Base-by-base conservation (phyloP, 2,329 filamentous ascomycete species). In the Fusarium vanettenii region DNA sequence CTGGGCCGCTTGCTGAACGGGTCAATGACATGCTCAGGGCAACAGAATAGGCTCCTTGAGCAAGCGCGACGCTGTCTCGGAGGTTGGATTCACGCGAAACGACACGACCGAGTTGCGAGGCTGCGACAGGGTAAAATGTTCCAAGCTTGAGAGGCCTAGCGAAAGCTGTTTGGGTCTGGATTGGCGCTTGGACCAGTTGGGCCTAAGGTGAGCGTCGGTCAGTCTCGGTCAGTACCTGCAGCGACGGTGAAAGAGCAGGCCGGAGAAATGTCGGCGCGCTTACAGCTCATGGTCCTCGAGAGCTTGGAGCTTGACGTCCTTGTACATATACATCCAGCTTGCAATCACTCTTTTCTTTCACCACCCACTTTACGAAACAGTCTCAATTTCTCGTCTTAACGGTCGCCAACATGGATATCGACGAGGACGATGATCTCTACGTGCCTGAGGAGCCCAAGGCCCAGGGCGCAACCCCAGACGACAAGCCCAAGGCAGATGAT, bases 361-460 rank as follows among this genome's bases (percentile, higher is more conserved):
- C 55, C 55, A 37, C 55, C 13, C 20, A 10, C 33, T 11, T 16
- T 11, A 35, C n/a, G 48, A 39, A 4, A 31, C 14, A 11, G 13
- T 7, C n/a, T 29, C 52, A 61, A 52, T 41, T 27, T 10, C 22
- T 22, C 33, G 16, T 35, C 14, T 31, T 16, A 25, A 76, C 10
- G 60, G 43, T 72, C 68, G 71, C 67, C 79, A 86, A 73, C 25
- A 92, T 92, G 90, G 90, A 92, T 79, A 88, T 92, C 68, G 91
- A 92, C 81, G 90, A 92, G 74, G 90, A 92, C 60, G 91, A 92
- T 74, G 91, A 92, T 81, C 91, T 92, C 78, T 92, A 92, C 79
- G 88, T 88, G 67, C 87, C 89, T 2, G 90, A 92, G 69, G 90
- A 91, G 81, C 84, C 87, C 43, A 84, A 84, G 60, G 78, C 80